These are phyloP conservation scores for Astrothelium macrocarpum DNA, from an alignment of 495 filamentous ascomycete genomes.

Conservation along the genomic window DNA sequence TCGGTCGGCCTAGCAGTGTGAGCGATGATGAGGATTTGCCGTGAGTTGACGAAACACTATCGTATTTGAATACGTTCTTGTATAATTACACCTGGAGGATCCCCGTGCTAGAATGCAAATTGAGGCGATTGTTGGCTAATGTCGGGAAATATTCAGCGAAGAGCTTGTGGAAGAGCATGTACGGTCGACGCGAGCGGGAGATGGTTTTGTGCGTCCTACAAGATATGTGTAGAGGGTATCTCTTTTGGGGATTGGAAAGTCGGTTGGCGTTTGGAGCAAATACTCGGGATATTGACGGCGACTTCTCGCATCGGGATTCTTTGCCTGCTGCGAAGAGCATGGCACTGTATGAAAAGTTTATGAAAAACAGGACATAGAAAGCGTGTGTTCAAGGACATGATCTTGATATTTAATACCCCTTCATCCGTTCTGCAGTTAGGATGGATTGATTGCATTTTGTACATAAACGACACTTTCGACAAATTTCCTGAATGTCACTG, in stretches of 20 bases:
- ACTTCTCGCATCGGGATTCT: background rate
- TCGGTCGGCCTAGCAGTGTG: conserved; percentile 11
- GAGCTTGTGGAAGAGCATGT: background rate
- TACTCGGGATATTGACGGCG: too few species aligned
- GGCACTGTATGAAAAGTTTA: background rate
- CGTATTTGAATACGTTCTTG: background rate
- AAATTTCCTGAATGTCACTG: too few species aligned
- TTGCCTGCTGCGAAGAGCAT: background rate
- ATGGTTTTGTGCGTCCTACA: background rate
- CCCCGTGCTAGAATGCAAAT: background rate
- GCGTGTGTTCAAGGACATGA: background rate
- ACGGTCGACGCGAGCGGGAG: background rate
- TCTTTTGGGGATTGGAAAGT: background rate
- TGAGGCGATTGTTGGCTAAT: background rate
- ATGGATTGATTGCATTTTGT: background rate
- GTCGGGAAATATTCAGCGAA: background rate
- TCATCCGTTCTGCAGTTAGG: background rate
- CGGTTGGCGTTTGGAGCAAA: background rate
- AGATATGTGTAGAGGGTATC: background rate
- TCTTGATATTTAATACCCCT: background rate
- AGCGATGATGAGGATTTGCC: conserved; percentile 9
- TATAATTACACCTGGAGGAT: background rate
- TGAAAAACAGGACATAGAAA: background rate
- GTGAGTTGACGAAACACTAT: background rate
- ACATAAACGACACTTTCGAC: background rate